Evolutionary conservation across 495 filamentous ascomycete species (phyloP), one percentile per base, ranked within the genome.

Genomic region (Delitschia confertaspora): DNA sequence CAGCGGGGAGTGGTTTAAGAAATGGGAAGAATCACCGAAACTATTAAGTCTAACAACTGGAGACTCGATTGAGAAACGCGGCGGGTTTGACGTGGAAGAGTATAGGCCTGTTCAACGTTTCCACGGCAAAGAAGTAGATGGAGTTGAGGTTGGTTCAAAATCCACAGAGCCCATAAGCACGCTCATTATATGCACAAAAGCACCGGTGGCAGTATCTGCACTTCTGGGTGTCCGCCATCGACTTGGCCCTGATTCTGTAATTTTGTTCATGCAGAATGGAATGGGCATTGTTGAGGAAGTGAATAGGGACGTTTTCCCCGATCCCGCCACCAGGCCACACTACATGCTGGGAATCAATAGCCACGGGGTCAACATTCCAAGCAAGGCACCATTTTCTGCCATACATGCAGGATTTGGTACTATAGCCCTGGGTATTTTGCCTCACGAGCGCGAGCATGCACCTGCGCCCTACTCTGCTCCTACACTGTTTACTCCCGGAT

Each of bases 211-310:
- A 0, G 50, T 77, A 7, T 50, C 65, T 2, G 78, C 79, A 2
- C 55, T 96, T 13, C 43, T 59, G 19, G 47, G 60, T 1, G 68
- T 95, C 30, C 60, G 60, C 4, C 70, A 84, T 47, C 73, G 86
- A 6, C 65, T 98, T n/a, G 75, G 75, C 23, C 64, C 69, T 3
- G 65, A 74, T 10, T 86, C 86, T 2, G 88, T 88, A 0, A 72
- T 98, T 22, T 70, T 82, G 27, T 75, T 98, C 17, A 55, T 93
- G 3, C 83, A 93, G 38, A 84, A 89, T 34, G 88, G 86, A 3
- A 74, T 96, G 66, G 89, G 88, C 2, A 60, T 81, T 2, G 63
- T 87, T 20, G 85, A 95, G n/a, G 69, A 72, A 25, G 63, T 95
- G 14, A 83, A 84, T 49, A 51, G 70, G 7, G 42, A 64, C 1